These are phyloP conservation scores for Argentina anserina DNA, from an alignment of 306 rosid species.

Conservation along the genomic window DNA sequence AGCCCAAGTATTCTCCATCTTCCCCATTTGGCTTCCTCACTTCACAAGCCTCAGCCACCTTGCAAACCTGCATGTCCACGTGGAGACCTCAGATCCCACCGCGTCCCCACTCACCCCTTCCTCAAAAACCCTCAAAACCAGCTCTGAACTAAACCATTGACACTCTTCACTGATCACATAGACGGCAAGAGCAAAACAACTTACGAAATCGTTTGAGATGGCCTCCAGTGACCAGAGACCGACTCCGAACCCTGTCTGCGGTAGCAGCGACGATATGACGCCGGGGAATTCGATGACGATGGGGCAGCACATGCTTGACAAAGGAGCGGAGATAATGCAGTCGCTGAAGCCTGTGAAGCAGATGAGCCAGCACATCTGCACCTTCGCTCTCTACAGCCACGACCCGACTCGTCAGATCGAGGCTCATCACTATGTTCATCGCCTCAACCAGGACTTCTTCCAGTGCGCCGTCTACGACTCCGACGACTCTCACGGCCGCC, in stretches of 20 bases:
- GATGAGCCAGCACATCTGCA: conserved; percentile 55
- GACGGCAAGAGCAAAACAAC: neutral
- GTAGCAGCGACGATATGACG: conserved; percentile 13
- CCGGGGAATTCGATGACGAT: conserved; percentile 48
- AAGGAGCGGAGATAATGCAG: conserved; percentile 54
- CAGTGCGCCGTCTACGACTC: conserved; percentile 85
- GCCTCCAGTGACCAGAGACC: conserved; percentile 40
- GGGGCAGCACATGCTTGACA: conserved; percentile 49
- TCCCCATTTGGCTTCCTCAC: conserved; percentile 23
- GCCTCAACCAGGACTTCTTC: conserved; percentile 52
- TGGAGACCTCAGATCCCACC: conserved; percentile 23
- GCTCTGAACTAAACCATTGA: neutral
- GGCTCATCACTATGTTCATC: conserved; percentile 60
- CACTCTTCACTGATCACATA: neutral
- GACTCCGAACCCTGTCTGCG: conserved; percentile 24
- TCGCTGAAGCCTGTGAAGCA: conserved; percentile 63
- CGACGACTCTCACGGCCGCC: conserved; percentile 41
- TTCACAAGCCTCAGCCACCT: conserved; percentile 28
- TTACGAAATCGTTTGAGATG: conserved; percentile 16
- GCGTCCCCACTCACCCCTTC: conserved; percentile 17
- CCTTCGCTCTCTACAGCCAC: conserved; percentile 68
- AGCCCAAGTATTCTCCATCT: neutral
- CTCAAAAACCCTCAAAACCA: neutral
- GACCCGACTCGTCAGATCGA: conserved; percentile 70
- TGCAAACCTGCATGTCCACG: conserved; percentile 30